Evolutionary conservation across 1,284 basidiomycete genomes (phyloP).

Genomic region (Sanguinoderma infundibulare): DNA sequence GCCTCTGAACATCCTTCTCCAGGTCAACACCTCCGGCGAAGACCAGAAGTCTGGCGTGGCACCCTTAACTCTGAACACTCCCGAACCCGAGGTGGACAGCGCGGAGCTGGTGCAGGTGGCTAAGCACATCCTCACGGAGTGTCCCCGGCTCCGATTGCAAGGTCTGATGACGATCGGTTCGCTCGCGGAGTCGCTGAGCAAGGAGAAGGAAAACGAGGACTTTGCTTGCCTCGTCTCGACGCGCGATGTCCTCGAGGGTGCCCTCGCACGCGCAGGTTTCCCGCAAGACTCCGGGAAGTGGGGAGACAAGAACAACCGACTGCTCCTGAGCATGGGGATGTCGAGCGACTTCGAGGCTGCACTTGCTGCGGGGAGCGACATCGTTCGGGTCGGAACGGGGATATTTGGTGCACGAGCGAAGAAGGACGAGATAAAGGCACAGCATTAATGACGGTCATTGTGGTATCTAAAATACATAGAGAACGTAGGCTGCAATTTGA

Average conservation of each 20-base stretch:
- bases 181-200: slow-evolving; percentile 68
- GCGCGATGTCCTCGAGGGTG: slow-evolving; percentile 57
- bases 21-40: slow-evolving; percentile 96
- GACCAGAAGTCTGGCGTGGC: slow-evolving; percentile 87
- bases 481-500: too few species aligned
- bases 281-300: slow-evolving; percentile 44
- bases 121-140: slow-evolving; percentile 70
- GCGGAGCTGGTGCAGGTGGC: slow-evolving; percentile 73
- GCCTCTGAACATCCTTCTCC: slow-evolving; percentile 81
- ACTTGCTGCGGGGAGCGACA: slow-evolving; percentile 81
- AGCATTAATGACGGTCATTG: not conserved
- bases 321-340: slow-evolving; percentile 98
- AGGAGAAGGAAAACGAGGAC: slow-evolving; percentile 77
- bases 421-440: slow-evolving; percentile 41
- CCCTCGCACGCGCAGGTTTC: slow-evolving; percentile 42
- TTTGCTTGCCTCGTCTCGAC: slow-evolving; percentile 77
- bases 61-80: slow-evolving; percentile 46
- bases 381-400: slow-evolving; percentile 91
- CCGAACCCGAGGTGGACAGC: slow-evolving; percentile 21
- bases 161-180: slow-evolving; percentile 99
- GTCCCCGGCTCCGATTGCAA: slow-evolving; percentile 76
- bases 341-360: slow-evolving; percentile 94
- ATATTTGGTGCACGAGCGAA: slow-evolving; percentile 83
- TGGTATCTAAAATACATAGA: not conserved
- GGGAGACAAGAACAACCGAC: slow-evolving; percentile 53